Conservation (phyloP, 108 stramenopile genomes). For the Skeletonema potamos region DNA sequence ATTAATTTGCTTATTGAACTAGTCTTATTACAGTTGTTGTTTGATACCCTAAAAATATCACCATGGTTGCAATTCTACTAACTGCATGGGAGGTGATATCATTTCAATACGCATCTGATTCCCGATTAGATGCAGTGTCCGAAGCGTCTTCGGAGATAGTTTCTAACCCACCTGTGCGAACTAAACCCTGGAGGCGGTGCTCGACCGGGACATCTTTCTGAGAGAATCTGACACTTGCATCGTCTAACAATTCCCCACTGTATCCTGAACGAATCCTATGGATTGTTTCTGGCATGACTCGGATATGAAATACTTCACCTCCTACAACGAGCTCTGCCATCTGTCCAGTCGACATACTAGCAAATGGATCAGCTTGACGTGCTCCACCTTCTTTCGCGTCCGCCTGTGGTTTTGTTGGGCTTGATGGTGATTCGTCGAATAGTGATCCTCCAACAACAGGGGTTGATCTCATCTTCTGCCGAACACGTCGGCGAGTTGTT, state of each 20-base stretch:
- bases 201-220: slow-evolving; percentile 58
- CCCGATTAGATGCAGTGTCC: slow-evolving; percentile 25
- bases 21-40: no score
- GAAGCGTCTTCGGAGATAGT: slow-evolving; percentile 27
- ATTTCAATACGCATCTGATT: background rate
- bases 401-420: slow-evolving; percentile 11
- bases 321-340: slow-evolving; percentile 65
- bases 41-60: background rate
- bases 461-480: slow-evolving; percentile 33
- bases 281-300: slow-evolving; percentile 53
- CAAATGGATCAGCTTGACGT: slow-evolving; percentile 1
- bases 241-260: slow-evolving; percentile 55
- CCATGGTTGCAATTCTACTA: background rate
- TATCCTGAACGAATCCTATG: slow-evolving; percentile 54
- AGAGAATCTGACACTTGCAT: slow-evolving; percentile 45
- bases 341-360: slow-evolving; percentile 4
- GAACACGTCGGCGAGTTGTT: slow-evolving; percentile 31
- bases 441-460: slow-evolving; percentile 34
- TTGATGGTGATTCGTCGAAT: slow-evolving; percentile 24
- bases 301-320: slow-evolving; percentile 64
- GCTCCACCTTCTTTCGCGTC: background rate
- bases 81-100: background rate
- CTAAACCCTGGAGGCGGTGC: slow-evolving; percentile 56
- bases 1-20: no score
- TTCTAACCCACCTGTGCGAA: slow-evolving; percentile 46